Evolutionary conservation across 2,329 filamentous ascomycete species (phyloP), one percentile per base, ranked within the genome.

Genomic region (Fusarium floridanum): DNA sequence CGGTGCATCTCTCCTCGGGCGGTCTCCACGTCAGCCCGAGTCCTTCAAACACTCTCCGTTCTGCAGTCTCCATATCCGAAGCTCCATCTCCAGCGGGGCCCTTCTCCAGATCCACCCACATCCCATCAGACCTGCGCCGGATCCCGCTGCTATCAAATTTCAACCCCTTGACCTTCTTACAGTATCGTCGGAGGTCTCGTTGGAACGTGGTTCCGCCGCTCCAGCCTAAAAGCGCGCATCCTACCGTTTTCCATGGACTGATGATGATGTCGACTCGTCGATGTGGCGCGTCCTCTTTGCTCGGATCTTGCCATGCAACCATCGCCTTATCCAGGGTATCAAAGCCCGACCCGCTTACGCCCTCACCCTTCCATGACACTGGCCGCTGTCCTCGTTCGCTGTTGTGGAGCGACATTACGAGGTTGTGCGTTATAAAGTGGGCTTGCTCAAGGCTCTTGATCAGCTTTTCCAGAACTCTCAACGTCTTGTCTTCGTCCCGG

Each of bases 91-190:
- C 74, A 14, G 66, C 60, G 20, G 66, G 67, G 48, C 69, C 72
- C 80, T 85, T 93, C 88, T 91, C 90, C 9, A 97, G 78, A 81
- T 97, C 91, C n/a, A 96, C 89, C 85, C 92, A 91, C 4, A 84
- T 83, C 2, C 94, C 94, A 64, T 91, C 90, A 10, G 79, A 82
- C 10, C 92, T 87, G 77, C 91, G 91, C 53, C 95, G 88, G 12
- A 98, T 90, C 0, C 97, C 97, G 78, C 94, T 97, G 72, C 93
- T 97, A 80, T 98, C 95, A 80, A 98, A 98, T 81, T 97, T 97
- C 87, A 94, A 92, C 0, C 86, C 86, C 77, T 90, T 91, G 67
- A 88, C 86, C 41, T 91, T 88, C 82, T 94, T 95, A 70, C 92
- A 94, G 82, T 96, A 97, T 37, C 92, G 86, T 45, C 96, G 87